Evolutionary conservation across 768 basidiomycete genomes (phyloP).

Genomic region (Boletus rubropictus): DNA sequence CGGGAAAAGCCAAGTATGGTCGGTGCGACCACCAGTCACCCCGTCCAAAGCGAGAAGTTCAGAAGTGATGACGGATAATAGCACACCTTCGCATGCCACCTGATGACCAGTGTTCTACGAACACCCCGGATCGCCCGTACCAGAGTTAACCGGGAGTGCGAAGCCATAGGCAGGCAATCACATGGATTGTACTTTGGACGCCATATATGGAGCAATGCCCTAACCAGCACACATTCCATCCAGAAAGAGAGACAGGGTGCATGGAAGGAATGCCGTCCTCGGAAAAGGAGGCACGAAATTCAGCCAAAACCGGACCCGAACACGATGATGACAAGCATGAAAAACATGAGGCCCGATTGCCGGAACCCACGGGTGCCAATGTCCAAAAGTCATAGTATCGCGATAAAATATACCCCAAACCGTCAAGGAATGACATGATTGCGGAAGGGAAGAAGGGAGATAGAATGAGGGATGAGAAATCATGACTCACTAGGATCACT

Average conservation of each 20-base stretch:
- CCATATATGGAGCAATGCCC: not conserved
- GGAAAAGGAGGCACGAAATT: not conserved
- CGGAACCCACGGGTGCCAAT: not conserved
- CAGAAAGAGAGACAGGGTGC: too few relatives aligned
- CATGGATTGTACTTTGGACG: not conserved
- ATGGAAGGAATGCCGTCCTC: not conserved
- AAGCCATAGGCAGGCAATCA: not conserved
- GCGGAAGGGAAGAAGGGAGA: not conserved
- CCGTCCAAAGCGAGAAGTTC: slow-evolving; percentile 10
- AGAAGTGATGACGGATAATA: not conserved
- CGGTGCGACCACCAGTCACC: not conserved
- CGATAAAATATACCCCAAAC: not conserved
- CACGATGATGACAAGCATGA: not conserved
- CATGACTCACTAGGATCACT: slow-evolving; percentile 25
- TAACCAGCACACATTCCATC: not conserved
- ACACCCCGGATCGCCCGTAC: not conserved
- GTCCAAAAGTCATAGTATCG: not conserved
- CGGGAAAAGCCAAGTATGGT: not conserved
- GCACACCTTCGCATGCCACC: not conserved
- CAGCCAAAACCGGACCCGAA: not conserved
- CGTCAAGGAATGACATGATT: not conserved
- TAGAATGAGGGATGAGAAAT: not conserved
- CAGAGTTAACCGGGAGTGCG: not conserved
- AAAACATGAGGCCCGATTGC: slow-evolving; percentile 1
- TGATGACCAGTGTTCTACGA: not conserved